Base-by-base conservation (phyloP, 2,329 filamentous ascomycete species). In the Cryphonectria parasitica region DNA sequence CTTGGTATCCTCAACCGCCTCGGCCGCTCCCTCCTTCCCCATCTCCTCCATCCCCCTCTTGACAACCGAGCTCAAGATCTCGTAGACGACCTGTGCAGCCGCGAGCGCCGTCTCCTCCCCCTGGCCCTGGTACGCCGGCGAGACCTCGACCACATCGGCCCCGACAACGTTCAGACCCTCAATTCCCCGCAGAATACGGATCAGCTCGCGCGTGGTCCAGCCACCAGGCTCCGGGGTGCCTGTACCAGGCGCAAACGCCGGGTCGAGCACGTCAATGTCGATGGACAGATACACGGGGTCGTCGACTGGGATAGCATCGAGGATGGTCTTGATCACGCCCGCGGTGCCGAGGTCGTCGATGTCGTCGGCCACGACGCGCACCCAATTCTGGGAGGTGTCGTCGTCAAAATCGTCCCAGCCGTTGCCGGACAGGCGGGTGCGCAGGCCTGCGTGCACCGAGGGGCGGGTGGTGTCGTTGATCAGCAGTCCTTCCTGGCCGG, bases 191-290 rank as follows among this genome's bases (percentile, higher is more conserved):
- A 97, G 81, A 70, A 97, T 93, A 17, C 92, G 85, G 74, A 97
- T 95, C 75, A 97, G 84, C 83, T 97, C 95, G 66, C 94, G 85
- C 28, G 92, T 97, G 7, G 93, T 96, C 94, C 94, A 97, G 52
- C 94, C 94, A 70, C 95, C 94, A 0, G 94, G 92, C 83, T 97
- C 94, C 0, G 94, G 94, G 0, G 94, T 97, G 0, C 94, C 95
- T 0, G 94, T 97, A 34, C 77, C 77, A 0, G 77, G 77, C 22
- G 78, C 79, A 69, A 81, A 81, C 0, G 79, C 79, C 34, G 78
- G 78, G 72, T 80, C 79, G 31, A 80, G 75, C 63, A 80, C 79
- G 74, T 81, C 79, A 64, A 80, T 83, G 72, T 80, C 79, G 56
- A 78, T 74, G 1, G 73, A 75, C 64, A 79, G 73, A 64, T 78